Base-by-base conservation (phyloP, 345 rosid species). In the Boechera divaricarpa region DNA sequence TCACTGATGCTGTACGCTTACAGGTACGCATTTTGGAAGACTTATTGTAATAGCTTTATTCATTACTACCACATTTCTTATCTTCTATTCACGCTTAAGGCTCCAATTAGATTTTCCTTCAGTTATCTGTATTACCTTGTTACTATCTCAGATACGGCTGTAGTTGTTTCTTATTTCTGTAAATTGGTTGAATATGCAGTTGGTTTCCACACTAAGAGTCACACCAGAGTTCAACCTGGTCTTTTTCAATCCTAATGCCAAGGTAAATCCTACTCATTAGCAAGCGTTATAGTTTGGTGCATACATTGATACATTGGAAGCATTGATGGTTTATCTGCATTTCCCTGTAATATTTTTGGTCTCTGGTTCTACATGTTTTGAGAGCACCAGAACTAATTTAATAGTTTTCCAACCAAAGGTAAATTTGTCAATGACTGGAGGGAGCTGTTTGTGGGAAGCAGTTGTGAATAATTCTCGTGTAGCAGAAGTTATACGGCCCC, bases 391-490 rank as follows among this genome's bases (percentile, higher is more conserved):
- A 35, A 57, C 57, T 63, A 24, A 47, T 49, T 69, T 36, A 28
- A 53, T 62, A 28, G 10, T 63, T 74, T 71, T 53, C 77, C 67
- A 79, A 29, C 70, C 71, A 70, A 85, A 92, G 98, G 93, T 81
- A 48, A 90, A 94, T 82, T 81, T 94, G 62, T 91, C 97, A 70
- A 87, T 94, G 75, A 79, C 75, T 79, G 98, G 98, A 67, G 98
- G 98, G 63, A 94, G 97, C 82, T 92, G 97, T 80, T 86, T 86
- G 77, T 84, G 89, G 86, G 91, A 94, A 85, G 85, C 89, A 77
- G 79, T 74, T 82, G 90, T 89, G 55, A 92, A 92, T 82, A 87
- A 90, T 87, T 81, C 98, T 71, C 88, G 76, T 74, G 90, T 94
- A 49, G 90, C 90, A 58, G 97, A 94, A 81, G 86, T 90, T 70